Conservation (phyloP, 129 eudicot species). For the Centrapalus pauciflorus region DNA sequence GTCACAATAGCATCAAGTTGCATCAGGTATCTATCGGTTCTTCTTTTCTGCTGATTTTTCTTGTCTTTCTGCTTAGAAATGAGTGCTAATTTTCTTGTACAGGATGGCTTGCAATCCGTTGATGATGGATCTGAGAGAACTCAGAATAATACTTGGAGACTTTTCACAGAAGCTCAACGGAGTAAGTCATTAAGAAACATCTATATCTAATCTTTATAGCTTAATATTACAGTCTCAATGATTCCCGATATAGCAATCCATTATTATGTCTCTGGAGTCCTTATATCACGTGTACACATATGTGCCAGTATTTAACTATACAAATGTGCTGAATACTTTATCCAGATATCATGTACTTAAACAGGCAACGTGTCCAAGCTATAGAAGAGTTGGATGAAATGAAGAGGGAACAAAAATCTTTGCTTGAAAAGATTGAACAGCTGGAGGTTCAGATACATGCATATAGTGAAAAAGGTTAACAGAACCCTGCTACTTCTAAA, state of each 20-base stretch:
- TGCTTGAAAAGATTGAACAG: conserved; percentile 42
- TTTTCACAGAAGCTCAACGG: conserved; percentile 61
- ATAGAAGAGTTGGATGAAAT: conserved; percentile 50
- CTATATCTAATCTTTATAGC: not conserved
- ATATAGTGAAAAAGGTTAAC: conserved; percentile 35
- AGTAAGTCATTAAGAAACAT: conserved; percentile 29
- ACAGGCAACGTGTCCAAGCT: conserved; percentile 64
- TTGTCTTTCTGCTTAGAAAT: not conserved
- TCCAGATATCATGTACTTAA: conserved; percentile 56
- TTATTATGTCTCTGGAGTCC: not conserved
- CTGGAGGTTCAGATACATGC: conserved; percentile 31
- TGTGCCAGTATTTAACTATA: not conserved
- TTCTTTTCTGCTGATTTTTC: not conserved
- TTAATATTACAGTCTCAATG: not conserved
- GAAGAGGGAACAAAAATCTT: conserved; percentile 33
- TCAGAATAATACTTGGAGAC: conserved; percentile 43
- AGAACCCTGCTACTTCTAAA: not conserved
- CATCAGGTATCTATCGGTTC: conserved; percentile 31
- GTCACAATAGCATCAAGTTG: conserved; percentile 20
- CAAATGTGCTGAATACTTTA: not conserved
- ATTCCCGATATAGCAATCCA: not conserved
- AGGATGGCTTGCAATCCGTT: conserved; percentile 19
- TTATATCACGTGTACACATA: not conserved
- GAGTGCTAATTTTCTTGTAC: not conserved
- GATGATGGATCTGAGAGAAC: conserved; percentile 27